Evolutionary conservation across 2,329 filamentous ascomycete species (phyloP).

Genomic region (Neonectria faginata): DNA sequence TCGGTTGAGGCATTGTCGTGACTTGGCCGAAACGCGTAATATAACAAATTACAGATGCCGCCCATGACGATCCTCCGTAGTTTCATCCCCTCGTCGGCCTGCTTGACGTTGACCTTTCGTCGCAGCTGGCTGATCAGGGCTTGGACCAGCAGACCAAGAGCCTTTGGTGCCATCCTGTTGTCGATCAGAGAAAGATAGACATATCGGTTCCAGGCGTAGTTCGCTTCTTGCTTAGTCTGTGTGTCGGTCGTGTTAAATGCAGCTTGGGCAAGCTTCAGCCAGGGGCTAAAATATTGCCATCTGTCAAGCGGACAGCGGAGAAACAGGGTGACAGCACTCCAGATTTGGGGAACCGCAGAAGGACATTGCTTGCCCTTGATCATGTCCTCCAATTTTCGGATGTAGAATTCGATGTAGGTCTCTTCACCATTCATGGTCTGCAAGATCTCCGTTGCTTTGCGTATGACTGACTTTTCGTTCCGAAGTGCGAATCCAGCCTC

Average conservation of each 20-base stretch:
- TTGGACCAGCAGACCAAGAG: slow-evolving; percentile 64
- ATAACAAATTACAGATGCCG: slow-evolving; percentile 83
- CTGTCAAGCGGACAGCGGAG: slow-evolving; percentile 73
- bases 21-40: slow-evolving; percentile 83
- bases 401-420: slow-evolving; percentile 77
- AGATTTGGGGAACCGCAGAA: slow-evolving; percentile 83
- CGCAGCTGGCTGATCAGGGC: slow-evolving; percentile 77
- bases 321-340: slow-evolving; percentile 85
- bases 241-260: slow-evolving; percentile 86
- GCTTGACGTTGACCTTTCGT: slow-evolving; percentile 69
- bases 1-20: slow-evolving; percentile 75
- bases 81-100: slow-evolving; percentile 61
- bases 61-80: slow-evolving; percentile 70
- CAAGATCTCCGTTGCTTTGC: slow-evolving; percentile 74
- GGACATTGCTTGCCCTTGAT: slow-evolving; percentile 65
- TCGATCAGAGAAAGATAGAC: slow-evolving; percentile 79
- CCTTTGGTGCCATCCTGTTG: slow-evolving; percentile 62
- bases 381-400: slow-evolving; percentile 75
- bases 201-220: slow-evolving; percentile 87
- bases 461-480: slow-evolving; percentile 74
- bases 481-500: slow-evolving; percentile 78
- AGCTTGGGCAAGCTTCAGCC: slow-evolving; percentile 82
- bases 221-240: slow-evolving; percentile 78
- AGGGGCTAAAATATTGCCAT: slow-evolving; percentile 81
- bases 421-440: slow-evolving; percentile 63